phyloP scores from a whole-genome alignment of 1,284 basidiomycete species.

The Sporisorium reilianum region DNA sequence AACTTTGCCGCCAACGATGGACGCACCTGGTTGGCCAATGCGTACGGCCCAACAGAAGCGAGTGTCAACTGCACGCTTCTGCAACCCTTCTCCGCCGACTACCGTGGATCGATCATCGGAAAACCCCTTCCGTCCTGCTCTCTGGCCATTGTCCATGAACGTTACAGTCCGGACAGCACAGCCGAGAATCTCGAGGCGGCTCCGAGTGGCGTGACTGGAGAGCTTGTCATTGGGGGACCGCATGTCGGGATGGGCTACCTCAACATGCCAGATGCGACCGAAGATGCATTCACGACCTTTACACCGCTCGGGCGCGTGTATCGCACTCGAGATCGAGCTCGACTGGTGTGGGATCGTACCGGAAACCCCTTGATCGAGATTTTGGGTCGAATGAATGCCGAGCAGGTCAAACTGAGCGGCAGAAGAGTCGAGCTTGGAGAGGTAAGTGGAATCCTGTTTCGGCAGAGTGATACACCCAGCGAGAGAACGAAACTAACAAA shows the following conservation, averaged over 20 bases:
- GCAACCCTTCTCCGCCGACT: conserved; percentile 20
- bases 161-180: not conserved
- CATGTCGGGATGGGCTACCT: conserved; percentile 35
- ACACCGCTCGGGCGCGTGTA: conserved; percentile 20
- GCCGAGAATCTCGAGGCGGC: not conserved
- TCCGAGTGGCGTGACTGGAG: conserved; percentile 22
- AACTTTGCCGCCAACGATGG: conserved; percentile 13
- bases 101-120: conserved; percentile 32
- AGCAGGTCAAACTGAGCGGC: conserved; percentile 35
- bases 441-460: conserved; percentile 1
- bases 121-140: conserved; percentile 21
- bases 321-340: conserved; percentile 21
- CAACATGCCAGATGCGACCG: conserved; percentile 14
- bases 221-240: conserved; percentile 29
- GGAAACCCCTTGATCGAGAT: conserved; percentile 29
- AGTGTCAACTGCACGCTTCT: conserved; percentile 37
- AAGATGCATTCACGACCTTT: conserved; percentile 15
- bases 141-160: conserved; percentile 15
- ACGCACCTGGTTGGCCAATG: conserved; percentile 20
- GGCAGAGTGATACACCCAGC: too few relatives aligned
- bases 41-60: conserved; percentile 36
- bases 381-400: conserved; percentile 27
- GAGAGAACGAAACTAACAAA: not conserved
- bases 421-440: conserved; percentile 32
- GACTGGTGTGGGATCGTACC: conserved; percentile 23